Base-by-base conservation (phyloP, 1,284 basidiomycete species). In the Farysia itapuensis region DNA sequence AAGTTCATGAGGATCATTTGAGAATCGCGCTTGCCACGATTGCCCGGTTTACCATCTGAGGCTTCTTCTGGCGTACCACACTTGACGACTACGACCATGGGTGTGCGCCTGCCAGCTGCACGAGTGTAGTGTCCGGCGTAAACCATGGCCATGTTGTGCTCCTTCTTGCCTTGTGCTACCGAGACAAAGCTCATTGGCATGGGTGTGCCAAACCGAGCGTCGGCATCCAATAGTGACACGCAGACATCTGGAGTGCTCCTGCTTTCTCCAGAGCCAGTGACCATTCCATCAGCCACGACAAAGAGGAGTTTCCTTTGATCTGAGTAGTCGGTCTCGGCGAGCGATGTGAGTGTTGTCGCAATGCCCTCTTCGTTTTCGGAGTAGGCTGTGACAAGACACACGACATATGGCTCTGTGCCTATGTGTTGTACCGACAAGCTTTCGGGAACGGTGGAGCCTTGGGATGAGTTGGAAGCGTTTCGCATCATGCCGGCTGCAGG, bases 1-100 rank as follows among this genome's bases (percentile, higher is more conserved):
- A 99, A 99, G 80, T 96, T 96, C 94, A 99, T 98, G 67, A 99
- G 82, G 70, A 99, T 89, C 70, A 99, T 87, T 77, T 98, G 95
- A 78, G 90, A 93, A 80, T 99, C 95, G 40, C 95, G 88, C 79
- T 99, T 99, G 65, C 95, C 95, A 65, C 95, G 84, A 80, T 99
- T 99, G 14, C 95, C 95, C 2, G 94, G 91, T 77, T 98, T 99
- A 80, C 86, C 87, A 57, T 93, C 91, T 9, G 80, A 79, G 13
- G 81, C 80, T 39, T 80, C 80, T 4, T 79, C 78, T 69, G 90
- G 87, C 38, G 87, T 90, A 29, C 95, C 94, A 74, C 94, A 98
- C 79, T 99, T 99, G 78, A 97, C 94, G 41, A 98, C 80, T 43
- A 99, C 85, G 60, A 99, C 82, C n/a, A 90, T 93, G 4, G 95